phyloP scores from a whole-genome alignment of 768 basidiomycete species.

The Kwoniella botswanensis region DNA sequence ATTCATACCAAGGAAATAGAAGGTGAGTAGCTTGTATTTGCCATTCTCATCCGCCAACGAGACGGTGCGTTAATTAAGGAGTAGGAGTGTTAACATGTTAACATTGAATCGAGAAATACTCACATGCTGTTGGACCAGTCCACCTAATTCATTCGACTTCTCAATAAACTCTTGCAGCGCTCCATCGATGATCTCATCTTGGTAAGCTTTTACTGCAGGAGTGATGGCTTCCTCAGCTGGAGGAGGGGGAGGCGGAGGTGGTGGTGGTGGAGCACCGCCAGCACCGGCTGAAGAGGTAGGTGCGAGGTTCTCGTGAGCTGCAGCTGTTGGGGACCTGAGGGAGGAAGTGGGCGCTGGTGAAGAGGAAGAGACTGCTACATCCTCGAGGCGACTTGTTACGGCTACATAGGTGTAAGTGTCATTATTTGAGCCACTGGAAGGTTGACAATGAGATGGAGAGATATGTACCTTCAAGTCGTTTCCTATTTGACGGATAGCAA shows the following conservation, averaged over 20 bases:
- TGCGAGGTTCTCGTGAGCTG: conserved; percentile 45
- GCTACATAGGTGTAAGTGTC: conserved; percentile 68
- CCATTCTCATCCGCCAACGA: too few relatives aligned
- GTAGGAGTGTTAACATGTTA: too few relatives aligned
- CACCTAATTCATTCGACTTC: conserved; percentile 73
- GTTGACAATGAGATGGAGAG: background rate
- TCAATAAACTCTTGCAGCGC: conserved; percentile 76
- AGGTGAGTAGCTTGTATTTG: too few relatives aligned
- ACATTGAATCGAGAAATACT: conserved; percentile 39
- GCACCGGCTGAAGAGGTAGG: conserved; percentile 50
- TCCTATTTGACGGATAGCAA: conserved; percentile 28
- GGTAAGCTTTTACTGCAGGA: conserved; percentile 72
- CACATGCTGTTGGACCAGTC: conserved; percentile 80
- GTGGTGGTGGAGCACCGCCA: conserved; percentile 47
- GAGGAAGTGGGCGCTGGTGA: conserved; percentile 41
- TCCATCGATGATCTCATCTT: conserved; percentile 73
- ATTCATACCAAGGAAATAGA: too few relatives aligned
- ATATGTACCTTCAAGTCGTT: conserved; percentile 53
- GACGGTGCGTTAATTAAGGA: too few relatives aligned
- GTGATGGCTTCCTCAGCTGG: conserved; percentile 61
- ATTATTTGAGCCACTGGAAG: too few relatives aligned
- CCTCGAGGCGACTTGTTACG: conserved; percentile 90
- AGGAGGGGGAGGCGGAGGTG: conserved; percentile 49
- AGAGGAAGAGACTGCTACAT: conserved; percentile 68
- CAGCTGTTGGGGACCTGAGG: conserved; percentile 43